These are phyloP conservation scores for Parmelia sp. DNA, from an alignment of 495 filamentous ascomycete genomes.

Conservation along the genomic window DNA sequence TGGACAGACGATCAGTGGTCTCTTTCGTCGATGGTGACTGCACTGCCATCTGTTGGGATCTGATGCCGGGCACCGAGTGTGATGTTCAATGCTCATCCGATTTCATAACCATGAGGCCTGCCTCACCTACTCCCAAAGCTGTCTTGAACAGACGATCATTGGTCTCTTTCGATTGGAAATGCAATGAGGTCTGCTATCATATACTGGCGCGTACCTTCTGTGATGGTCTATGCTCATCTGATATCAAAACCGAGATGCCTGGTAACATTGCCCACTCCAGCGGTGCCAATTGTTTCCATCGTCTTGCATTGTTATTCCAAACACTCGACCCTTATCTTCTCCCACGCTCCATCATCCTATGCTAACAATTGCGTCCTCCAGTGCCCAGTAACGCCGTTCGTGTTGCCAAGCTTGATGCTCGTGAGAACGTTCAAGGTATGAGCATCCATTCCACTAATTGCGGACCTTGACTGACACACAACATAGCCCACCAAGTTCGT, in stretches of 20 bases:
- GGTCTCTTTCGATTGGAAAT: too few relatives aligned
- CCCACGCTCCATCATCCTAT: not conserved
- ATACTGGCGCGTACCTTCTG: too few relatives aligned
- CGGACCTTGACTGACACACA: not conserved
- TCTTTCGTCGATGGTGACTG: not conserved
- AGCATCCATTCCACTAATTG: not conserved
- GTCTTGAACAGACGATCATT: too few relatives aligned
- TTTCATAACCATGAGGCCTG: not conserved
- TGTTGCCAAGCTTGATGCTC: conserved; percentile 6
- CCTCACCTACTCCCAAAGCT: too few relatives aligned
- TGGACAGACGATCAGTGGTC: not conserved
- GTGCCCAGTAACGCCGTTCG: not conserved
- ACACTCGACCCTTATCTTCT: not conserved
- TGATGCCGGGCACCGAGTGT: conserved; percentile 9
- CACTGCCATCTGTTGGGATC: not conserved
- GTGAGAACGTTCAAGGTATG: conserved; percentile 12
- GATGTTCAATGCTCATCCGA: conserved; percentile 3
- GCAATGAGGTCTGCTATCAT: too few relatives aligned
- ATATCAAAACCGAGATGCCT: not conserved
- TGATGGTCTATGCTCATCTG: conserved; percentile 1
- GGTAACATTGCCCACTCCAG: conserved; percentile 8
- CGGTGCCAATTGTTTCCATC: not conserved
- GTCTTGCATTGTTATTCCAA: not conserved
- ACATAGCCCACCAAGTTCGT: conserved; percentile 4
- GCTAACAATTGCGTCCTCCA: not conserved